These are phyloP conservation scores for Arctostaphylos glauca DNA, from an alignment of 148 eudicot species.

Conservation along the genomic window DNA sequence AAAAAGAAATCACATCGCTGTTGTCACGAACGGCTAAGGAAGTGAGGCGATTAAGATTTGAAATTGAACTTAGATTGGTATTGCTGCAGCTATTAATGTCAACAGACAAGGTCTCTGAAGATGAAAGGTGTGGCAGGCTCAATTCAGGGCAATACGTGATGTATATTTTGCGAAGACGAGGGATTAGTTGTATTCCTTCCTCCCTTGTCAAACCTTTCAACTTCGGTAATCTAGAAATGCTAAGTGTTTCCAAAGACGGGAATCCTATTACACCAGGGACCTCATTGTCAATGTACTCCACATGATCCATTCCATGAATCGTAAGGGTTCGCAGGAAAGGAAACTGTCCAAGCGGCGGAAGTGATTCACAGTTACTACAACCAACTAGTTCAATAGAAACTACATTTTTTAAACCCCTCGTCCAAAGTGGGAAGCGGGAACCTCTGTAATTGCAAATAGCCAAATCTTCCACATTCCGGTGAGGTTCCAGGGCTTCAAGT, in stretches of 20 bases:
- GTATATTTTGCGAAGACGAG: background rate
- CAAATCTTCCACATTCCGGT: background rate
- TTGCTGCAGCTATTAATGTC: fast-evolving
- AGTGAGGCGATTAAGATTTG: background rate
- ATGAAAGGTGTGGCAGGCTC: background rate
- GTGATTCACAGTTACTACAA: background rate
- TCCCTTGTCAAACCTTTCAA: conserved; percentile 1
- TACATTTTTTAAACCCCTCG: background rate
- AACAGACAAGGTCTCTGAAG: background rate
- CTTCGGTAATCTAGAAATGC: background rate
- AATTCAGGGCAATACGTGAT: background rate
- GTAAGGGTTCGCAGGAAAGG: background rate
- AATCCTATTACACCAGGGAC: background rate
- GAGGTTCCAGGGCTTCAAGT: conserved; percentile 5
- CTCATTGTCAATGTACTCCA: background rate
- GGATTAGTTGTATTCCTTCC: background rate
- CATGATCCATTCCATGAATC: background rate
- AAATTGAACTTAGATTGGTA: conserved; percentile 1
- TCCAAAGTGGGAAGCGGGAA: background rate
- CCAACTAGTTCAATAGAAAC: background rate
- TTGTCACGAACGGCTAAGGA: fast-evolving
- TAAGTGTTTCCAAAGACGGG: background rate
- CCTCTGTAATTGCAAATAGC: background rate
- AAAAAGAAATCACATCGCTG: background rate
- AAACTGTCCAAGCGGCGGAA: background rate